These are phyloP conservation scores for Thielaviopsis punctulata DNA, from an alignment of 2,329 filamentous ascomycete genomes.

Conservation along the genomic window DNA sequence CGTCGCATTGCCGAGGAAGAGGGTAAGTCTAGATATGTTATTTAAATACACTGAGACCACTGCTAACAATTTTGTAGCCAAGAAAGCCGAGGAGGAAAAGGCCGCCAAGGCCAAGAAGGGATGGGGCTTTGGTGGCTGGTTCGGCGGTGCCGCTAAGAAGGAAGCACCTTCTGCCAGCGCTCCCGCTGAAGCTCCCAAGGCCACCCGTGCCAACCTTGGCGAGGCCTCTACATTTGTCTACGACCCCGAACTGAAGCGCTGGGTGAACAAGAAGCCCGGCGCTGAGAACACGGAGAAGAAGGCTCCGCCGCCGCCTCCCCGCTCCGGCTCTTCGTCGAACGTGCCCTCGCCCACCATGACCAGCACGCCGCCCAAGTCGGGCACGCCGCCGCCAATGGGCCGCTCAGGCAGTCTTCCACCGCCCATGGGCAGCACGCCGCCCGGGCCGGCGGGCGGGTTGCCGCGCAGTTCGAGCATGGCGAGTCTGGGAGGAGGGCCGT, in stretches of 20 bases:
- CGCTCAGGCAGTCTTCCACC: conserved; percentile 18
- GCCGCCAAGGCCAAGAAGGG: conserved; percentile 36
- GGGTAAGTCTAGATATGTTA: conserved; percentile 28
- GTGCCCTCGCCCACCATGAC: conserved; percentile 33
- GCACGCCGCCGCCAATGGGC: conserved; percentile 23
- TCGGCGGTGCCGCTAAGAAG: conserved; percentile 49
- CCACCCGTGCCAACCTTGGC: conserved; percentile 85
- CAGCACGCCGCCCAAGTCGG: too few species aligned
- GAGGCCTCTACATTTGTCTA: conserved; percentile 89
- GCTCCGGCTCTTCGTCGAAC: conserved; percentile 34
- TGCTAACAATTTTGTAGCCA: conserved; percentile 27
- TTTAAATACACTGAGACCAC: not conserved
- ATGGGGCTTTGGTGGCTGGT: conserved; percentile 78
- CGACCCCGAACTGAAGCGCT: conserved; percentile 89
- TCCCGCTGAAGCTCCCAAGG: conserved; percentile 35
- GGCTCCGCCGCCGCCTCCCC: conserved; percentile 67
- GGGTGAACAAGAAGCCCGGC: conserved; percentile 89
- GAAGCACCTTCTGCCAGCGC: conserved; percentile 26
- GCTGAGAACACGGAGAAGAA: conserved; percentile 42
- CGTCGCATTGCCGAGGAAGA: conserved; percentile 65
- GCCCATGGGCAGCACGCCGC: conserved; percentile 16
- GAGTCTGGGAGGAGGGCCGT: conserved; percentile 34
- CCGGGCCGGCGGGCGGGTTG: conserved; percentile 7
- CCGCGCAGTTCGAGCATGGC: conserved; percentile 8
- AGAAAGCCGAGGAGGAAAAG: conserved; percentile 36